phyloP scores from a whole-genome alignment of 768 basidiomycete species.

The Pleurotus platypus region DNA sequence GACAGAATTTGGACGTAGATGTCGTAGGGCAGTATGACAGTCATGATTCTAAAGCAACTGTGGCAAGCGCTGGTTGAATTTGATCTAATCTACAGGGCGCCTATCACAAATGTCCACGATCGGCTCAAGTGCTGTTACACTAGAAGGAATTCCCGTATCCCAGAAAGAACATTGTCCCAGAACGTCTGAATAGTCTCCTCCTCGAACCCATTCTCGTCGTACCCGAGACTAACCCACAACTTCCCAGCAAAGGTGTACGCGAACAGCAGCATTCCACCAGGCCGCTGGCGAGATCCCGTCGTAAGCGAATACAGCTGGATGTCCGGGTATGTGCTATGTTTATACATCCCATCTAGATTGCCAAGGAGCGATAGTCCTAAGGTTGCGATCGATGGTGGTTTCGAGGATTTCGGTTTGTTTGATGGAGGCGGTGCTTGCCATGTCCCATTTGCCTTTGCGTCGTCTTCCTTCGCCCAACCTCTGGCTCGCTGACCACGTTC shows the following conservation, averaged over 20 bases:
- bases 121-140: slow-evolving; percentile 6
- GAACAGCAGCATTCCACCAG: slow-evolving; percentile 78
- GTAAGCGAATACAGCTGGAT: slow-evolving; percentile 71
- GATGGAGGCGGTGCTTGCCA: slow-evolving; percentile 28
- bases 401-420: slow-evolving; percentile 15
- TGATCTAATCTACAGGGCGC: neutral
- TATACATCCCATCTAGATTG: slow-evolving; percentile 79
- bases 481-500: slow-evolving; percentile 60
- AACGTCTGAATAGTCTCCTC: slow-evolving; percentile 56
- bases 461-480: slow-evolving; percentile 73
- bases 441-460: slow-evolving; percentile 48
- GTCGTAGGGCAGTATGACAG: slow-evolving; percentile 21
- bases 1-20: slow-evolving; percentile 22
- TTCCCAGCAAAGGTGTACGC: slow-evolving; percentile 73
- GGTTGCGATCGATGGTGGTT: slow-evolving; percentile 56
- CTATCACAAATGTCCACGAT: neutral
- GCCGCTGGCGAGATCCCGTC: slow-evolving; percentile 79
- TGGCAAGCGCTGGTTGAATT: neutral
- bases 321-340: slow-evolving; percentile 55
- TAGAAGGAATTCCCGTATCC: slow-evolving; percentile 56
- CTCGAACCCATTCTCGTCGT: slow-evolving; percentile 76
- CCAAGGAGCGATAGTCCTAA: slow-evolving; percentile 83
- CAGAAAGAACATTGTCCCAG: slow-evolving; percentile 57
- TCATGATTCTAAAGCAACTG: neutral
- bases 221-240: slow-evolving; percentile 78